Evolutionary conservation across 208 protist genomes (phyloP).

Genomic region (Leptomonas pyrrhocoris): DNA sequence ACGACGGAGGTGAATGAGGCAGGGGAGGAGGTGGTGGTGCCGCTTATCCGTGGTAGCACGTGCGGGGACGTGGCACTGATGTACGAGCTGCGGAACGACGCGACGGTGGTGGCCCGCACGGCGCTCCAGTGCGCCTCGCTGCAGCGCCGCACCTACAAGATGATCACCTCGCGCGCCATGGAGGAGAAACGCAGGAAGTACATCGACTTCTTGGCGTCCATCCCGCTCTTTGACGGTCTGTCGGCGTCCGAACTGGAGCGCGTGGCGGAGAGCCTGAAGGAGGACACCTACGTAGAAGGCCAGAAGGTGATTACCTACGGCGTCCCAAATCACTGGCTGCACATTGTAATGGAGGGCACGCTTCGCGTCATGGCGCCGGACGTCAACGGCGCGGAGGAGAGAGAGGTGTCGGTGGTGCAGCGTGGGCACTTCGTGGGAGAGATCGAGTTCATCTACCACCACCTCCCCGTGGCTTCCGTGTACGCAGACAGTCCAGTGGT

Average conservation of each 20-base stretch:
- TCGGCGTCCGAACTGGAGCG: slow-evolving; percentile 40
- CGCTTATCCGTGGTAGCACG: slow-evolving; percentile 41
- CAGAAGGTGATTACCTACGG: slow-evolving; percentile 64
- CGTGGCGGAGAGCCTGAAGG: slow-evolving; percentile 66
- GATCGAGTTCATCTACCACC: slow-evolving; percentile 76
- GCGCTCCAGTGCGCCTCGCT: slow-evolving; percentile 56
- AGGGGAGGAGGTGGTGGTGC: slow-evolving; percentile 17
- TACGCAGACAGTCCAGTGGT: slow-evolving; percentile 46
- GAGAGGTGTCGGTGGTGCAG: slow-evolving; percentile 41
- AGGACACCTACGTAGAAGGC: slow-evolving; percentile 48
- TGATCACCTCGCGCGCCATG: slow-evolving; percentile 57
- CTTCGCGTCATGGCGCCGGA: slow-evolving; percentile 49
- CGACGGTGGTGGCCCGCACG: slow-evolving; percentile 38
- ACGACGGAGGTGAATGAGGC: slow-evolving; percentile 30
- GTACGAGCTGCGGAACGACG: slow-evolving; percentile 51
- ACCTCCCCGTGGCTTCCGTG: slow-evolving; percentile 68
- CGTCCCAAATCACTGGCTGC: slow-evolving; percentile 61
- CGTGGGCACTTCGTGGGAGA: slow-evolving; percentile 64
- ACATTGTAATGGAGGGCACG: slow-evolving; percentile 73
- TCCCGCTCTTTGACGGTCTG: slow-evolving; percentile 45
- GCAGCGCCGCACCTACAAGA: slow-evolving; percentile 75
- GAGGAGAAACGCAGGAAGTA: slow-evolving; percentile 64
- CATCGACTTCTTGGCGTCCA: slow-evolving; percentile 46
- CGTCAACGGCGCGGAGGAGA: slow-evolving; percentile 29
- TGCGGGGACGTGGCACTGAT: slow-evolving; percentile 66